Percentiles rank a stretch among this genome's conserved stretches.
Conservation (phyloP, 345 rosid species). For the Lepidium sativum region DNA sequence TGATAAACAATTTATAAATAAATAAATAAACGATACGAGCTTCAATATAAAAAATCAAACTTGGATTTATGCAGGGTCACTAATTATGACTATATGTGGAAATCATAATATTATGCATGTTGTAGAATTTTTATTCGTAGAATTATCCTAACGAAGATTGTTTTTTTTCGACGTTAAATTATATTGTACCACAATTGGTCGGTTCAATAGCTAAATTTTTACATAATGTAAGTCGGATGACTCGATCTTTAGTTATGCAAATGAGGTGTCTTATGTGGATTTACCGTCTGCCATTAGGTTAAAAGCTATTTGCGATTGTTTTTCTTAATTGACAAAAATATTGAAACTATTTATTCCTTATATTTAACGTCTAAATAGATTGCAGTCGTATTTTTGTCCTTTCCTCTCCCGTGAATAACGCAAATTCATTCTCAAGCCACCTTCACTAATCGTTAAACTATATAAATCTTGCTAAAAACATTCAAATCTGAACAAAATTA, state of each 20-base stretch:
- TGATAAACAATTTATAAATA: neutral
- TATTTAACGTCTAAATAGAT: neutral
- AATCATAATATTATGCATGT: neutral
- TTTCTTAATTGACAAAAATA: neutral
- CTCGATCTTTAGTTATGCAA: too few species aligned
- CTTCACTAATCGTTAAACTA: too few species aligned
- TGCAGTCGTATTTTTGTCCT: too few species aligned
- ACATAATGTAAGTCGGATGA: too few species aligned
- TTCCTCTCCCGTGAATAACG: constrained; percentile 12
- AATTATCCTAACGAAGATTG: neutral
- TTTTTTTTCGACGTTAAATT: neutral
- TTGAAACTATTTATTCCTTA: neutral
- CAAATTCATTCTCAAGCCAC: neutral
- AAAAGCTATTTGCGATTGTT: too few species aligned
- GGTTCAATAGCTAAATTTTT: too few species aligned
- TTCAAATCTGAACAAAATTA: constrained; percentile 6
- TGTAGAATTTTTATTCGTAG: neutral
- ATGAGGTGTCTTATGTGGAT: too few species aligned
- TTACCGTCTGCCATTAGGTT: too few species aligned
- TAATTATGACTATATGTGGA: neutral
- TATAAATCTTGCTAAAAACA: neutral
- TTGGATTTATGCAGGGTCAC: neutral
- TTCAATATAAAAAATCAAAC: neutral
- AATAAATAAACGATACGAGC: neutral
- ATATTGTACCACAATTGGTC: too few species aligned